These are phyloP conservation scores for Asparagopsis taxiformis DNA, from an alignment of 31 red algal genomes.

Conservation along the genomic window DNA sequence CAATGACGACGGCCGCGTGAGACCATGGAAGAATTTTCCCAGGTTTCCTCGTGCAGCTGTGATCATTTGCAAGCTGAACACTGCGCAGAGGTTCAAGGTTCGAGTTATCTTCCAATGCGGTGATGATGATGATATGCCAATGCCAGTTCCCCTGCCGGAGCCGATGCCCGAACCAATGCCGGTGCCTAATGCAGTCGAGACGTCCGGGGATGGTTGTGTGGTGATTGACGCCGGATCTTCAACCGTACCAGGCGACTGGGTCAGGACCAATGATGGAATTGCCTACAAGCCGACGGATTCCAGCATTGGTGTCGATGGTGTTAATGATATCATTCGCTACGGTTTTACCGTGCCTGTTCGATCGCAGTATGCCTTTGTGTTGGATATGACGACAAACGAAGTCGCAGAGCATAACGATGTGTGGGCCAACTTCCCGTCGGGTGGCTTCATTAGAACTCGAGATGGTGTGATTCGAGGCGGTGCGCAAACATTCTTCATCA, in stretches of 20 bases:
- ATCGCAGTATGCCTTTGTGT: conserved; percentile 3
- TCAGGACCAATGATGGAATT: not conserved
- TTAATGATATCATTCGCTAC: not conserved
- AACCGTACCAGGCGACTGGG: conserved; percentile 1
- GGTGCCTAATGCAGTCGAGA: too few relatives aligned
- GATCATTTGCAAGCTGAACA: too few relatives aligned
- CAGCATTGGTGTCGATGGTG: not conserved
- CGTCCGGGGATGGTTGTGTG: too few relatives aligned
- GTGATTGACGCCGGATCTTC: conserved; percentile 18
- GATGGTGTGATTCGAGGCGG: not conserved
- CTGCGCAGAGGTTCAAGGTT: too few relatives aligned
- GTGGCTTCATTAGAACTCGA: not conserved
- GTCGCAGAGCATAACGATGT: conserved; percentile 27
- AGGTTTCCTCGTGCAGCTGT: too few relatives aligned
- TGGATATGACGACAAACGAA: conserved; percentile 15
- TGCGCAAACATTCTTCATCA: not conserved
- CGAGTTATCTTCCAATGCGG: too few relatives aligned
- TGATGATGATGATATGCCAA: too few relatives aligned
- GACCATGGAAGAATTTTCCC: too few relatives aligned
- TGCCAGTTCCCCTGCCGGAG: too few relatives aligned
- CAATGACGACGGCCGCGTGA: too few relatives aligned
- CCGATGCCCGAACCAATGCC: too few relatives aligned
- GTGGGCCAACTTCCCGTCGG: conserved; percentile 1
- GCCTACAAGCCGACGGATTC: not conserved
- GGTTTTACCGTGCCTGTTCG: conserved; percentile 1